Evolutionary conservation across 257 asterid genomes (phyloP), one percentile per base, ranked within the genome.

Genomic region (Coffea eugenioides): DNA sequence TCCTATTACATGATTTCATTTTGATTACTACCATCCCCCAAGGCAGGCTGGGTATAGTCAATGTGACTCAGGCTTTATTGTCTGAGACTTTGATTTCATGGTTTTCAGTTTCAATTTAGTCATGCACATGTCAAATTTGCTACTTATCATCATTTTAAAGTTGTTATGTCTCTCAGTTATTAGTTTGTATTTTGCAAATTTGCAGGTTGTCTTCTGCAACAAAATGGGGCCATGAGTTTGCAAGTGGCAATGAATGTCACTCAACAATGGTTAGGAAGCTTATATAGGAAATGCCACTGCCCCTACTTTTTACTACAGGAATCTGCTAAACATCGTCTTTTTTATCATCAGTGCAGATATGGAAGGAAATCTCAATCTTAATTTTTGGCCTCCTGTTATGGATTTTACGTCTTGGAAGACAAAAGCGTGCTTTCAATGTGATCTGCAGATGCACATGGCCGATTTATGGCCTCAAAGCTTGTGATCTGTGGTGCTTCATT

Each of bases 201-300:
- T 82, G 85, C 85, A 82, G 85, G 85, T 48, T 82, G 76, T 36
- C 27, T 69, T 62, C 25, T 48, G 27, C 59, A 45, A 52, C 68
- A 18, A 21, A 51, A 72, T 72, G 31, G 59, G 56, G 62, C 66
- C 57, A 11, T 59, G 83, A 46, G 59, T 66, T 70, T 31, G 72
- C 49, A 67, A 46, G 76, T 77, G 52, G 49, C 16, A 69, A 75
- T 25, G 46, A 75, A 34, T 45, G 67, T 7, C 57, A 13, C 3
- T 31, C 43, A 45, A 70, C 25, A 45, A n/a, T 51, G 78, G 15
- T 77, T 41, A 48, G 31, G 80, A 62, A 56, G 80, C 31, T n/a
- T 31, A 80, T 25, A 23, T 49, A 64, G 48, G 75, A 49, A 74
- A 36, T 39, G 78, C 64, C 4, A 43, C 41, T 25, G 62, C 13